Conservation (phyloP, 2,329 filamentous ascomycete species). For the Penicillium sp. region DNA sequence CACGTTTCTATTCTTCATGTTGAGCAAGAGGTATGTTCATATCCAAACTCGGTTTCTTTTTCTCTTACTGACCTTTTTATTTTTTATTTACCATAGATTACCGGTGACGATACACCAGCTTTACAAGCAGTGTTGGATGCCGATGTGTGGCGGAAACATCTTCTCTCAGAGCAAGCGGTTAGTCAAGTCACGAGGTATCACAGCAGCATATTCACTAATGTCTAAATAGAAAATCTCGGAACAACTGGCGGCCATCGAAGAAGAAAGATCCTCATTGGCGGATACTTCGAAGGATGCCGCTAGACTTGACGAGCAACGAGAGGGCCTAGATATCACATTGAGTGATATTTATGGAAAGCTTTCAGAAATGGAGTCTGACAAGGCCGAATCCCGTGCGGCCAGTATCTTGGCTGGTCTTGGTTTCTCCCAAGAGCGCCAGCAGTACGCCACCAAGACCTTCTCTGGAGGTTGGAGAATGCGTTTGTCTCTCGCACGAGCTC, state of each 20-base stretch:
- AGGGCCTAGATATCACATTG: conserved; percentile 84
- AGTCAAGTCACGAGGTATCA: conserved; percentile 29
- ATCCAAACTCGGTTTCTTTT: conserved; percentile 2
- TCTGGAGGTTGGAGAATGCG: conserved; percentile 99
- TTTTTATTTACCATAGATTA: conserved; percentile 58
- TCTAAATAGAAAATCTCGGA: conserved; percentile 66
- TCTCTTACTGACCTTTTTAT: conserved; percentile 12
- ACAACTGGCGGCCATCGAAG: conserved; percentile 73
- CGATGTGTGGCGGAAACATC: conserved; percentile 96
- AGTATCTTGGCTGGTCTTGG: conserved; percentile 96
- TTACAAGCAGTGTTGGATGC: conserved; percentile 94
- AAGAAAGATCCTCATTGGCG: conserved; percentile 73
- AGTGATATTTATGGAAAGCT: conserved; percentile 89
- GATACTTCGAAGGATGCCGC: conserved; percentile 89
- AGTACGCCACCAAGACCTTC: conserved; percentile 93
- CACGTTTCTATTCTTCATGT: conserved; percentile 99
- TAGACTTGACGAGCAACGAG: conserved; percentile 79
- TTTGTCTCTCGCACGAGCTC: conserved; percentile 84
- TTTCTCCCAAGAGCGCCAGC: conserved; percentile 90
- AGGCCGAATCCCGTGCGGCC: conserved; percentile 90
- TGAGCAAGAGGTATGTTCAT: conserved; percentile 76
- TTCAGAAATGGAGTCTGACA: conserved; percentile 98
- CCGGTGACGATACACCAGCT: conserved; percentile 90
- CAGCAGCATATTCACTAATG: not conserved
- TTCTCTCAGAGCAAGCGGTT: conserved; percentile 82